Evolutionary conservation across 306 rosid species (phyloP).

Genomic region (Citrullus colocynthis): DNA sequence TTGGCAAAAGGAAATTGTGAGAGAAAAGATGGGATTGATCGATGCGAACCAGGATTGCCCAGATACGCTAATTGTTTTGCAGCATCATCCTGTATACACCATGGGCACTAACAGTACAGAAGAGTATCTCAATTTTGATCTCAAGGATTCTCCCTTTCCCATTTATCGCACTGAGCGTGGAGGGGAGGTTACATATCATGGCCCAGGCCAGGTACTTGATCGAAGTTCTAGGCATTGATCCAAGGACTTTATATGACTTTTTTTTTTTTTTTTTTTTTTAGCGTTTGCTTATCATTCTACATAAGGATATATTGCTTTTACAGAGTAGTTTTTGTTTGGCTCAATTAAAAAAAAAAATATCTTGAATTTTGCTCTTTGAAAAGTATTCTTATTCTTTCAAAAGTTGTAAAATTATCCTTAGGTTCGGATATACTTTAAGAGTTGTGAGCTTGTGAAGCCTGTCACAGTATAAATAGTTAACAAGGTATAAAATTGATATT

Average conservation of each 20-base stretch:
- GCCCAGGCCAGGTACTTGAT: slow-evolving; percentile 37
- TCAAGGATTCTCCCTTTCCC: slow-evolving; percentile 20
- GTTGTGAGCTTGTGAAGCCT: too few relatives aligned
- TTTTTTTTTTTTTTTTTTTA: background rate
- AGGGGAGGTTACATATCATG: slow-evolving; percentile 40
- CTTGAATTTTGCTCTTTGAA: too few relatives aligned
- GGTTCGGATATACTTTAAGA: too few relatives aligned
- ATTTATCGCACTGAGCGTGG: slow-evolving; percentile 40
- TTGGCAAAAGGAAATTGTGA: slow-evolving; percentile 35
- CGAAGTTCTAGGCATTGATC: background rate
- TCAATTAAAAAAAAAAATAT: too few relatives aligned
- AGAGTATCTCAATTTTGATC: slow-evolving; percentile 28
- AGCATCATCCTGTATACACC: slow-evolving; percentile 36
- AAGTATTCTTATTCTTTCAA: too few relatives aligned
- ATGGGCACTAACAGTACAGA: slow-evolving; percentile 31
- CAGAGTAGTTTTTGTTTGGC: too few relatives aligned
- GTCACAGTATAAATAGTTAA: too few relatives aligned
- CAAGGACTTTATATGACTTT: background rate
- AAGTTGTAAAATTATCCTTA: too few relatives aligned
- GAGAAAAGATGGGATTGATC: slow-evolving; percentile 22
- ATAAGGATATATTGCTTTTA: background rate
- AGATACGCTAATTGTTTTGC: slow-evolving; percentile 29
- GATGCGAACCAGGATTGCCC: slow-evolving; percentile 16
- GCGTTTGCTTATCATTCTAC: background rate
- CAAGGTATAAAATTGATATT: too few relatives aligned